These are phyloP conservation scores for Musa beccarii DNA, from an alignment of 176 grass and related monocot genomes.

Conservation along the genomic window DNA sequence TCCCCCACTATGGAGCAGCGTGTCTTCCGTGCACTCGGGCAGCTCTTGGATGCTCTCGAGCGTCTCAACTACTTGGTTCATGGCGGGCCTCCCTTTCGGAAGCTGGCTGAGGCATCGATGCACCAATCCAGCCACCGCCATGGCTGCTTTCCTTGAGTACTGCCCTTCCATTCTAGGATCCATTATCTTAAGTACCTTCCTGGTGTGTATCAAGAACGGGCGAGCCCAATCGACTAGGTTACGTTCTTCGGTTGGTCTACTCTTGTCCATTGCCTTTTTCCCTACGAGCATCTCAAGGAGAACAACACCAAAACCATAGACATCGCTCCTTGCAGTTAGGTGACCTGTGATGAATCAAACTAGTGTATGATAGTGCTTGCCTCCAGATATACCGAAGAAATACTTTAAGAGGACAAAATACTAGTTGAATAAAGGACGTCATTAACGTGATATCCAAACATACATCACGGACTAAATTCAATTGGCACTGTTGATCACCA, in stretches of 20 bases:
- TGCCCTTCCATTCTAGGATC: slow-evolving; percentile 17
- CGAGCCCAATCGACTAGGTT: slow-evolving; percentile 7
- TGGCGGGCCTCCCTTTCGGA: slow-evolving; percentile 4
- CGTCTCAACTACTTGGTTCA: background rate
- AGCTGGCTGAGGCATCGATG: slow-evolving; percentile 3
- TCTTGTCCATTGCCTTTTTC: slow-evolving; percentile 13
- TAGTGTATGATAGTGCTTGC: background rate
- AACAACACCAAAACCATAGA: slow-evolving; percentile 15
- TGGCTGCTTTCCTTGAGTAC: background rate
- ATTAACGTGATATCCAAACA: no score
- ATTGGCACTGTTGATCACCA: background rate
- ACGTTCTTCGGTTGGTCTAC: slow-evolving; percentile 1
- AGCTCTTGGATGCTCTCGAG: slow-evolving; percentile 2
- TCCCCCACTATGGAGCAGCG: background rate
- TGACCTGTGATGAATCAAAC: background rate
- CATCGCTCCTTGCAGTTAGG: slow-evolving; percentile 11
- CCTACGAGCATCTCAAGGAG: slow-evolving; percentile 14
- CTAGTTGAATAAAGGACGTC: background rate
- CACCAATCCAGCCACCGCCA: background rate
- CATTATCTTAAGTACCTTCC: slow-evolving; percentile 14
- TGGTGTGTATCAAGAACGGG: background rate
- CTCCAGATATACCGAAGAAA: background rate
- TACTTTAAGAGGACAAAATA: background rate
- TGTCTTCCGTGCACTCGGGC: background rate
- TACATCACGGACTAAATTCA: background rate